Conservation (phyloP, 371 early-diverging fungal genomes). For the Circinella umbellata region DNA sequence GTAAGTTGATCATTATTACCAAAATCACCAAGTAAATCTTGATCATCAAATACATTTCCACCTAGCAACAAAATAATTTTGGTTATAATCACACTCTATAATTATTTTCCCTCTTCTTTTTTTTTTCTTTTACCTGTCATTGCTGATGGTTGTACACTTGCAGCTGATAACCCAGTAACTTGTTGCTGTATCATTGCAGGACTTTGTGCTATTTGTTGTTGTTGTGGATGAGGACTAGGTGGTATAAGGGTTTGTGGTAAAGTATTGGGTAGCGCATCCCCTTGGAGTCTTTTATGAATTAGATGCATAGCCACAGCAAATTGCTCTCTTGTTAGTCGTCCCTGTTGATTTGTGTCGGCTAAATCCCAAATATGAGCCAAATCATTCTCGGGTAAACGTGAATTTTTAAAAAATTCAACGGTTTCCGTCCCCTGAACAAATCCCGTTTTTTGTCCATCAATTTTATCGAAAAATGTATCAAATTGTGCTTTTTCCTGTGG, state of each 20-base stretch:
- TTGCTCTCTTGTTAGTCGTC: conserved; percentile 85
- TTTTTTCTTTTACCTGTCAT: background rate
- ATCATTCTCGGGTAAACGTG: conserved; percentile 74
- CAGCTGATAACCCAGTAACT: background rate
- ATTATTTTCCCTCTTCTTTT: no score
- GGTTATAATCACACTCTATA: no score
- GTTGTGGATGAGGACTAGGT: conserved; percentile 24
- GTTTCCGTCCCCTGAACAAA: conserved; percentile 63
- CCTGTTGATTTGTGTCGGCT: conserved; percentile 78
- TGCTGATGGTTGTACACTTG: conserved; percentile 1
- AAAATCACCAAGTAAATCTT: conserved; percentile 52
- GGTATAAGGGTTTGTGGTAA: conserved; percentile 65
- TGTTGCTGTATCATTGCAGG: conserved; percentile 10
- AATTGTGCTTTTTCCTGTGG: conserved; percentile 72
- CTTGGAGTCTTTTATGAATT: conserved; percentile 77
- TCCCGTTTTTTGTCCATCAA: conserved; percentile 59
- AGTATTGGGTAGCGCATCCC: conserved; percentile 69
- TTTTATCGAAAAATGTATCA: conserved; percentile 69
- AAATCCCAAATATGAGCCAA: conserved; percentile 85
- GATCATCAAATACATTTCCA: conserved; percentile 19
- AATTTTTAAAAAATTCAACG: conserved; percentile 81
- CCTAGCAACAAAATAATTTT: background rate
- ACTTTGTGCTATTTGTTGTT: background rate
- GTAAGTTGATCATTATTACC: conserved; percentile 41
- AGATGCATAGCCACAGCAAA: conserved; percentile 96